Evolutionary conservation across 305 asterid genomes (phyloP).

Genomic region (Solanum hybrid): DNA sequence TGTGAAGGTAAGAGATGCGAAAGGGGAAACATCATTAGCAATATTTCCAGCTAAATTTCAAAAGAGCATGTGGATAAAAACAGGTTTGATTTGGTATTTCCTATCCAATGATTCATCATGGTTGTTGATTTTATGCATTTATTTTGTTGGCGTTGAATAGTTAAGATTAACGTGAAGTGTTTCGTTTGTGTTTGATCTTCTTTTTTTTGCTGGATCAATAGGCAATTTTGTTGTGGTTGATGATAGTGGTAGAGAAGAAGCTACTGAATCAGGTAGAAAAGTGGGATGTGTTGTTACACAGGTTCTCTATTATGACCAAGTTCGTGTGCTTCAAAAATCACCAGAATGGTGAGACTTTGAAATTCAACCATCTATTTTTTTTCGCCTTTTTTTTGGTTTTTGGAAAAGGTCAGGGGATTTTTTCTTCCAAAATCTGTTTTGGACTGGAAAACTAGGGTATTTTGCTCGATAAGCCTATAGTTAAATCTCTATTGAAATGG

Average conservation of each 20-base stretch:
- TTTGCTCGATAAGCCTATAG: not conserved
- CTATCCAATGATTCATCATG: not conserved
- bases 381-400: no score
- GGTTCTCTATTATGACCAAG: conserved; percentile 62
- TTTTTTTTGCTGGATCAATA: not conserved
- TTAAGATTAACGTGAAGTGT: not conserved
- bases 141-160: not conserved
- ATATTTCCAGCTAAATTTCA: conserved; percentile 81
- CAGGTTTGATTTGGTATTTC: conserved; percentile 29
- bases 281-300: conserved; percentile 54
- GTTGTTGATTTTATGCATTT: not conserved
- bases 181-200: no score
- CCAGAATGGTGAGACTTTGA: conserved; percentile 40
- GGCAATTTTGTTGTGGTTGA: conserved; percentile 75
- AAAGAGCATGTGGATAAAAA: conserved; percentile 85
- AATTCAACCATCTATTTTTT: not conserved
- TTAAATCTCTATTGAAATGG: not conserved
- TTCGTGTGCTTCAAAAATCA: conserved; percentile 56
- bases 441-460: not conserved
- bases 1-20: conserved; percentile 59
- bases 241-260: conserved; percentile 79
- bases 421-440: not conserved
- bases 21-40: conserved; percentile 52
- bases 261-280: conserved; percentile 54
- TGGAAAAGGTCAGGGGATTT: not conserved